These are phyloP conservation scores for Stemphylium vesicarium DNA, from an alignment of 2,329 filamentous ascomycete species.

Conservation along the genomic window DNA sequence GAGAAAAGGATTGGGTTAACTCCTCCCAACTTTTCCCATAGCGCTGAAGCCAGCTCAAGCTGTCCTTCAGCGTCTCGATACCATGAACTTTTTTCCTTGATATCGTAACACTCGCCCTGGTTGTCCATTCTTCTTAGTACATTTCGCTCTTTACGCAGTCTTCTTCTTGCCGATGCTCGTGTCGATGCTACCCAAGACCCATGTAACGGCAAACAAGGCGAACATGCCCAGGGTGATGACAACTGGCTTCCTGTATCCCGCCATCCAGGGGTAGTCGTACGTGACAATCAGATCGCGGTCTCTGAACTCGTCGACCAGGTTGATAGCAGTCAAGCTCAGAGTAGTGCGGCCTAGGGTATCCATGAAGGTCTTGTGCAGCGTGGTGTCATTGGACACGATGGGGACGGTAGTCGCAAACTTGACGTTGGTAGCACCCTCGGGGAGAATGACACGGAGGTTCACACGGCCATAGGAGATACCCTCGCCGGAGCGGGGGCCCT, in stretches of 20 bases:
- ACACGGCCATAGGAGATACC: slow-evolving; percentile 86
- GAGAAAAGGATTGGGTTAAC: not conserved
- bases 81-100: not conserved
- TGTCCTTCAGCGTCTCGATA: not conserved
- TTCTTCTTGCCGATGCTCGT: slow-evolving; percentile 75
- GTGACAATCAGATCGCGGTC: slow-evolving; percentile 83
- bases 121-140: not conserved
- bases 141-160: slow-evolving; percentile 25
- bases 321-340: slow-evolving; percentile 79
- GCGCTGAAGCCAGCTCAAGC: slow-evolving; percentile 9
- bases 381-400: slow-evolving; percentile 65
- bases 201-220: slow-evolving; percentile 75
- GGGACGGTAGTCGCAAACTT: slow-evolving; percentile 78
- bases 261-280: slow-evolving; percentile 80
- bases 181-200: slow-evolving; percentile 78
- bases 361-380: slow-evolving; percentile 85
- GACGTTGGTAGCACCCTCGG: slow-evolving; percentile 88
- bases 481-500: slow-evolving; percentile 85
- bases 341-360: slow-evolving; percentile 89
- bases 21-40: slow-evolving; percentile 1
- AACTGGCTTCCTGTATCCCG: slow-evolving; percentile 83
- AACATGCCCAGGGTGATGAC: slow-evolving; percentile 77
- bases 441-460: slow-evolving; percentile 81
- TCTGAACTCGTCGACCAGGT: slow-evolving; percentile 88
- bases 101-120: not conserved